Evolutionary conservation across 2,329 filamentous ascomycete genomes (phyloP).

Genomic region (Hypoxylon sp.): DNA sequence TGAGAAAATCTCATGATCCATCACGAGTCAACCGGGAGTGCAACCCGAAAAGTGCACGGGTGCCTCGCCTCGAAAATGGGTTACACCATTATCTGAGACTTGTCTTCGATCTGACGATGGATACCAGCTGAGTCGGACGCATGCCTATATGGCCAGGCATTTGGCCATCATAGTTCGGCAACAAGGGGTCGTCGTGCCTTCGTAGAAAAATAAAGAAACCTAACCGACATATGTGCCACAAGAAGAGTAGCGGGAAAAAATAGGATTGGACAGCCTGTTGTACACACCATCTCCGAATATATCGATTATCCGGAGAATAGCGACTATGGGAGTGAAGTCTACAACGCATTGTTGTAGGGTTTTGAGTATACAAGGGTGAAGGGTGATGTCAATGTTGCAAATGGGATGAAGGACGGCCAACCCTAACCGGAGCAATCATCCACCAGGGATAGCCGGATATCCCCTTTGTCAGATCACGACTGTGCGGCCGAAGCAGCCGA

Average conservation of each 20-base stretch:
- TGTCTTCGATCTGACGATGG: conserved; percentile 6
- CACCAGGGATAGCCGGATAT: not conserved
- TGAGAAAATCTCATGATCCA: conserved; percentile 19
- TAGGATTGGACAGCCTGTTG: conserved; percentile 22
- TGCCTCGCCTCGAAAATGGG: conserved; percentile 5
- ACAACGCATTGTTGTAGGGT: conserved; percentile 16
- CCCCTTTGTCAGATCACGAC: conserved; percentile 15
- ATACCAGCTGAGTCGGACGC: conserved; percentile 7
- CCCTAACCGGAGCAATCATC: not conserved
- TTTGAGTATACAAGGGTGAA: conserved; percentile 12
- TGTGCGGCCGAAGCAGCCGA: conserved; percentile 27
- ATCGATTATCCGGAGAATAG: conserved; percentile 17
- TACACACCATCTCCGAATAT: conserved; percentile 21
- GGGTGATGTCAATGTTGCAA: not conserved
- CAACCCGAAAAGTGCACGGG: conserved; percentile 1
- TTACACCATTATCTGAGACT: conserved; percentile 1
- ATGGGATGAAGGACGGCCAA: conserved; percentile 6
- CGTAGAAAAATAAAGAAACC: conserved; percentile 13
- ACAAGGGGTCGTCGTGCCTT: conserved; percentile 14
- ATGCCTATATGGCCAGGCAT: conserved; percentile 5
- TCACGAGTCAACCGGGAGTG: conserved; percentile 11
- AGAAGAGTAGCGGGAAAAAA: conserved; percentile 22
- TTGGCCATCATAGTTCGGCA: conserved; percentile 12
- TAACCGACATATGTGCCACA: conserved; percentile 14
- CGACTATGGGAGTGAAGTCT: conserved; percentile 17